phyloP scores from a whole-genome alignment of 2,329 filamentous ascomycete genomes.

The Tolypocladium sp. region DNA sequence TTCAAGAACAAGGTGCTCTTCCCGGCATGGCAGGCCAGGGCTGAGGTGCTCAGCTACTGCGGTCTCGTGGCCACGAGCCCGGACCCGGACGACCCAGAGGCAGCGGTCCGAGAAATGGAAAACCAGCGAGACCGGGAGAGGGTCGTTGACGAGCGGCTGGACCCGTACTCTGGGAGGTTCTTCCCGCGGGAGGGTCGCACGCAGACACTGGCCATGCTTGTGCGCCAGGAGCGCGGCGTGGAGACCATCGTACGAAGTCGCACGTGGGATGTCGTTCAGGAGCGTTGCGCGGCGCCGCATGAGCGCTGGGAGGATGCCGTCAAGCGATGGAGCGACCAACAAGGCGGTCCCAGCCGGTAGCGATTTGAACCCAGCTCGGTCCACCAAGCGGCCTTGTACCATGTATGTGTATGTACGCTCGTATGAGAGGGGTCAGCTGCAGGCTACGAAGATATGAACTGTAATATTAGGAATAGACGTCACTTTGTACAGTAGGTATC shows the following conservation, averaged over 20 bases:
- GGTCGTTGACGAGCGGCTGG: constrained; percentile 77
- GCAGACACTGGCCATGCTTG: constrained; percentile 63
- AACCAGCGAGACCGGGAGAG: constrained; percentile 60
- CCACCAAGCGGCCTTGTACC: not conserved
- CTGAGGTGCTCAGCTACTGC: constrained; percentile 83
- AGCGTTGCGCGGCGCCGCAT: constrained; percentile 58
- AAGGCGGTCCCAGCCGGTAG: constrained; percentile 6
- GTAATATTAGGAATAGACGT: not conserved
- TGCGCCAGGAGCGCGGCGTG: constrained; percentile 67
- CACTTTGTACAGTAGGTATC: not conserved
- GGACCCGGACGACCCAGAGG: constrained; percentile 79
- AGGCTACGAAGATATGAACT: not conserved
- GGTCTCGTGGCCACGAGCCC: constrained; percentile 77
- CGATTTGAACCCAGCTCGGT: no score
- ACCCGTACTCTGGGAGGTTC: constrained; percentile 83
- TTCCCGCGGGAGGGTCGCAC: constrained; percentile 73
- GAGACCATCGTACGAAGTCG: constrained; percentile 72
- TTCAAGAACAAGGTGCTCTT: constrained; percentile 79
- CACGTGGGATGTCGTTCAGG: constrained; percentile 71
- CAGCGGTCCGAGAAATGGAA: constrained; percentile 60
- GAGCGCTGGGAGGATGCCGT: constrained; percentile 58
- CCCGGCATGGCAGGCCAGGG: constrained; percentile 76
- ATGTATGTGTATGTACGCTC: not conserved
- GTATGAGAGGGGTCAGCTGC: not conserved
- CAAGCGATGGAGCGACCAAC: constrained; percentile 46